Evolutionary conservation across 305 asterid species (phyloP).

Genomic region (Fraxinus velutina): DNA sequence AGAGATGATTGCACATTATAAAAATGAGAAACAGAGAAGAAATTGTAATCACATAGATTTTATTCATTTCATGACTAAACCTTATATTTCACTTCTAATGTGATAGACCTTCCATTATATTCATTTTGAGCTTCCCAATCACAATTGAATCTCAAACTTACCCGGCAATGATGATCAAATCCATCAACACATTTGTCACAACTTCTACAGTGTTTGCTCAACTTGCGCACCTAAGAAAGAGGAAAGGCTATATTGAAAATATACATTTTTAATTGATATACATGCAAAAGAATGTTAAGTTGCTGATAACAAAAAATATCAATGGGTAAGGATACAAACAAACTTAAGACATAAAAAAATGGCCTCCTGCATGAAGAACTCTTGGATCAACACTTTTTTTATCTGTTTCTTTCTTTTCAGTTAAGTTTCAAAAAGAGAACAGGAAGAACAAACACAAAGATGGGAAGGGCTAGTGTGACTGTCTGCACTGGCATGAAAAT

Average conservation of each 20-base stretch:
- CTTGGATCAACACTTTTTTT: neutral
- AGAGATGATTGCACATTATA: neutral
- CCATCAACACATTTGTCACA: conserved; percentile 99
- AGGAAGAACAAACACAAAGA: neutral
- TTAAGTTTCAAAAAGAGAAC: neutral
- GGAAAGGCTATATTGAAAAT: neutral
- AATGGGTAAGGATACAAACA: neutral
- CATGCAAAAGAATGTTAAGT: neutral
- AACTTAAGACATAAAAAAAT: neutral
- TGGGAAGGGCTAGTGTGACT: neutral
- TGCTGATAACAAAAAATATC: neutral
- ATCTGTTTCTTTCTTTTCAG: neutral
- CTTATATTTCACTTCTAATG: neutral
- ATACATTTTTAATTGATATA: neutral
- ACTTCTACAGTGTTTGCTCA: conserved; percentile 96
- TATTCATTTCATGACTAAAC: neutral
- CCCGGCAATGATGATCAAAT: conserved; percentile 99
- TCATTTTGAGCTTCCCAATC: neutral
- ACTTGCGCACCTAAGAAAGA: conserved; percentile 67
- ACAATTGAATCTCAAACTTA: conserved; percentile 40
- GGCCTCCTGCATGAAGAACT: neutral
- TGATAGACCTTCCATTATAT: conserved; percentile 1
- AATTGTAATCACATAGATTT: neutral
- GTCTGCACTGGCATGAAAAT: neutral
- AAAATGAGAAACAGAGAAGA: neutral